phyloP scores from a whole-genome alignment of 345 rosid genomes.

The Gossypioides kirkii region DNA sequence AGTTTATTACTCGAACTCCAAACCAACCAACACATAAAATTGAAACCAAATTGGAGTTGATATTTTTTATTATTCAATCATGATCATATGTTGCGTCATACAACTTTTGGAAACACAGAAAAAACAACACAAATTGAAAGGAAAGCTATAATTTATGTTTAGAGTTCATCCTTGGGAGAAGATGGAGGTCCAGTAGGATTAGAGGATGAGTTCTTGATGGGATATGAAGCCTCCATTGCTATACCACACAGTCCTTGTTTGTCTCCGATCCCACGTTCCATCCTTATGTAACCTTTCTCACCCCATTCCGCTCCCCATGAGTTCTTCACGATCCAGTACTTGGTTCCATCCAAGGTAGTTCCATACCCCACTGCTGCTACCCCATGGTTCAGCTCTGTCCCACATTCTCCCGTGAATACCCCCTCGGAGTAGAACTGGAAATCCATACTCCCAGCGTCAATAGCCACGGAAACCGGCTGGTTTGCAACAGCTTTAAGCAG shows the following conservation, averaged over 20 bases:
- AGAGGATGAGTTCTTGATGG: conserved; percentile 44
- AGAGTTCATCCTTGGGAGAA: conserved; percentile 62
- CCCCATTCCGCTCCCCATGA: conserved; percentile 87
- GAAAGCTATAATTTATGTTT: neutral
- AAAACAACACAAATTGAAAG: neutral
- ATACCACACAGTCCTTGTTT: conserved; percentile 62
- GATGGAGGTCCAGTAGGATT: conserved; percentile 33
- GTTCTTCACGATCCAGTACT: conserved; percentile 70
- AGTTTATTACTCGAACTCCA: neutral
- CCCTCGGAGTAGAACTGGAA: conserved; percentile 90
- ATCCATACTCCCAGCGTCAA: conserved; percentile 67
- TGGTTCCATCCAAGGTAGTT: conserved; percentile 58
- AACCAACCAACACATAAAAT: neutral
- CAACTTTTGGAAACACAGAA: neutral
- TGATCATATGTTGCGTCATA: neutral
- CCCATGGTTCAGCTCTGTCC: conserved; percentile 64
- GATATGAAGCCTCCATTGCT: conserved; percentile 76
- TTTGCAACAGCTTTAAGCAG: conserved; percentile 57
- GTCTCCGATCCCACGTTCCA: conserved; percentile 45
- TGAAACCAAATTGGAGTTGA: neutral
- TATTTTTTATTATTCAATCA: conserved; percentile 4
- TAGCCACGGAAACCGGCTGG: conserved; percentile 70
- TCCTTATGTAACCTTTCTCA: conserved; percentile 63
- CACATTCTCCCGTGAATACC: conserved; percentile 54
- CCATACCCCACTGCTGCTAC: conserved; percentile 71